phyloP scores from a whole-genome alignment of 1,139 yeast species.

The Debaryomyces sp. region DNA sequence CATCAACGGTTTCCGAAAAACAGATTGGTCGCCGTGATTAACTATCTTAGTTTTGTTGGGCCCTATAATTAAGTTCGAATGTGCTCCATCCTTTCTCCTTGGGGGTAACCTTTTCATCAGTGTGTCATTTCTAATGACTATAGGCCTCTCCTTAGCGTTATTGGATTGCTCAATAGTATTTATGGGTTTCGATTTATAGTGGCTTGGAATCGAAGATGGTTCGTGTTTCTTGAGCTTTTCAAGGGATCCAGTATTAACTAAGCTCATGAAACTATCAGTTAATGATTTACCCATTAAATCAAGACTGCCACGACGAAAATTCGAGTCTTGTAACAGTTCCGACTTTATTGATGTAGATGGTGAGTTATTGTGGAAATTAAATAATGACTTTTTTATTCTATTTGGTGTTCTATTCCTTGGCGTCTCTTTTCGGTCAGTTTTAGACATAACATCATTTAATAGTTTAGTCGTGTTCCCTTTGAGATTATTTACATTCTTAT shows the following conservation, averaged over 20 bases:
- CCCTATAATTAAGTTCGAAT: constrained; percentile 49
- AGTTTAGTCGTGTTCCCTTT: constrained; percentile 11
- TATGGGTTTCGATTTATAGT: not conserved
- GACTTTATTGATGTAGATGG: constrained; percentile 11
- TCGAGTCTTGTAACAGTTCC: constrained; percentile 10
- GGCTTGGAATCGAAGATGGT: constrained; percentile 21
- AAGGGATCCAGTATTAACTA: constrained; percentile 15
- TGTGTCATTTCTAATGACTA: constrained; percentile 14
- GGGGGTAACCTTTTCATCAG: constrained; percentile 8
- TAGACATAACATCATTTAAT: constrained; percentile 11
- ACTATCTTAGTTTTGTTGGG: constrained; percentile 47
- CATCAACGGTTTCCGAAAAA: constrained; percentile 43
- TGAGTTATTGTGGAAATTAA: not conserved
- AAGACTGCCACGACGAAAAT: constrained; percentile 9
- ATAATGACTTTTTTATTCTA: constrained; percentile 1
- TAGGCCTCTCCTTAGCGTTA: constrained; percentile 12
- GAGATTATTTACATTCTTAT: not conserved
- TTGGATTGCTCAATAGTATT: not conserved
- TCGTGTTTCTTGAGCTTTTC: constrained; percentile 14
- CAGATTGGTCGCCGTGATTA: constrained; percentile 45
- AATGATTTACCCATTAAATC: constrained; percentile 11
- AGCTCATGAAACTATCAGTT: constrained; percentile 21
- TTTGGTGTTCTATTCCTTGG: constrained; percentile 5
- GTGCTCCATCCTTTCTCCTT: constrained; percentile 34
- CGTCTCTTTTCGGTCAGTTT: constrained; percentile 7